Evolutionary conservation across 2,329 filamentous ascomycete species (phyloP).

Genomic region (Colletotrichum kahawae): DNA sequence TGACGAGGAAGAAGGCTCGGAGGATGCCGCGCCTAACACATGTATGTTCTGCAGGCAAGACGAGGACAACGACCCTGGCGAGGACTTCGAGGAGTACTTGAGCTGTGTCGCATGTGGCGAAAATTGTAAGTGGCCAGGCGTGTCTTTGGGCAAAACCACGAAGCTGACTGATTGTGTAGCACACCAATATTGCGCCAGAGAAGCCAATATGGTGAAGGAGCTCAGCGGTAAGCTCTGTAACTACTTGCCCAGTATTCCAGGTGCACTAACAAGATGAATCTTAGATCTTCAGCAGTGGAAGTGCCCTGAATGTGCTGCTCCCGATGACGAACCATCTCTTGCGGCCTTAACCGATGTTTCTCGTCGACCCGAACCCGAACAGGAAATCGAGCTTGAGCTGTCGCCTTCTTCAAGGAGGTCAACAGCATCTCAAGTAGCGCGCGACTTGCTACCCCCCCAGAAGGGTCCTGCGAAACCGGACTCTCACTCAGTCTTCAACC

Average conservation of each 20-base stretch:
- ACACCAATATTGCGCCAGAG: constrained; percentile 87
- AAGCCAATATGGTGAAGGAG: constrained; percentile 57
- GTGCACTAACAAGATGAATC: not conserved
- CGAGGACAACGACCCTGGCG: constrained; percentile 81
- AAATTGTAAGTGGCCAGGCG: constrained; percentile 69
- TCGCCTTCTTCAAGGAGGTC: constrained; percentile 54
- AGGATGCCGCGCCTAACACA: constrained; percentile 49
- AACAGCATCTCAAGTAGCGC: constrained; percentile 69
- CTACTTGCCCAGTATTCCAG: not conserved
- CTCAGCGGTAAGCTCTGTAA: constrained; percentile 54
- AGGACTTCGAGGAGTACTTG: constrained; percentile 81
- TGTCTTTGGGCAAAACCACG: not conserved
- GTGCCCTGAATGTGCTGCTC: constrained; percentile 51
- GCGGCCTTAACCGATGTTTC: not conserved
- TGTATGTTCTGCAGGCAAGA: constrained; percentile 81
- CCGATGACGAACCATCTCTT: not conserved
- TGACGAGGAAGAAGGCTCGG: constrained; percentile 62
- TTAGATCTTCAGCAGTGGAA: constrained; percentile 53
- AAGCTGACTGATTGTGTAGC: constrained; percentile 64
- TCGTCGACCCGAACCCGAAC: not conserved
- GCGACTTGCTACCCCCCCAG: constrained; percentile 74
- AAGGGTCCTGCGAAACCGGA: constrained; percentile 68
- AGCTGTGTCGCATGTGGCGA: constrained; percentile 80
- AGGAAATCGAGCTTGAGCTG: constrained; percentile 7
- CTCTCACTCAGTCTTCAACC: constrained; percentile 80